Conservation (phyloP, 805 yeast genomes). For the Candida methanosorbosa region DNA sequence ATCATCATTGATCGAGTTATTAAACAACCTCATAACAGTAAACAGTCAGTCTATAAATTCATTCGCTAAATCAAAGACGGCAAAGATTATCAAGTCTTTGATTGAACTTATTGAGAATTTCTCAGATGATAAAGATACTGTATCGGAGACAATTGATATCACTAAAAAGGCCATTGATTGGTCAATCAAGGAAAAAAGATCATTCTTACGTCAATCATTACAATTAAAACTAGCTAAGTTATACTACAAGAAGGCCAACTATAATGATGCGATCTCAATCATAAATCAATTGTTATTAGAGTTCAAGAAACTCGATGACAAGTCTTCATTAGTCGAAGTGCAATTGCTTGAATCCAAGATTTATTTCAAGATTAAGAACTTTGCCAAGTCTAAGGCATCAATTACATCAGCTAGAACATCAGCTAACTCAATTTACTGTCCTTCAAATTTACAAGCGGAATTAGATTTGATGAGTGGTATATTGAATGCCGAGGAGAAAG, state of each 20-base stretch:
- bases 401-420: conserved; percentile 93
- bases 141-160: conserved; percentile 44
- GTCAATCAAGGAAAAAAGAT: conserved; percentile 76
- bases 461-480: conserved; percentile 93
- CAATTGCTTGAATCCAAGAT: conserved; percentile 86
- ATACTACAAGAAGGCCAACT: conserved; percentile 54
- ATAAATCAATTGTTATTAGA: conserved; percentile 69
- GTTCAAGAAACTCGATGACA: conserved; percentile 91
- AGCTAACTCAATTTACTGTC: conserved; percentile 95
- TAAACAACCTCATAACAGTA: conserved; percentile 31
- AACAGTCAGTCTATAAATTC: conserved; percentile 60
- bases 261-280: conserved; percentile 62
- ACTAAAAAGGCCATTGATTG: conserved; percentile 79
- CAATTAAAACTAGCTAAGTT: conserved; percentile 76
- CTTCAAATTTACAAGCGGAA: conserved; percentile 90
- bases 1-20: conserved; percentile 48
- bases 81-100: conserved; percentile 76
- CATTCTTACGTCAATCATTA: conserved; percentile 81
- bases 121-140: conserved; percentile 15
- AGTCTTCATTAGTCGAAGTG: conserved; percentile 89
- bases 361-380: conserved; percentile 83
- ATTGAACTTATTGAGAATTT: conserved; percentile 69
- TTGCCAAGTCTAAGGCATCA: conserved; percentile 86
- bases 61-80: conserved; percentile 90
- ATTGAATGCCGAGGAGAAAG: conserved; percentile 93